phyloP scores from a whole-genome alignment of 1,284 basidiomycete genomes.

The Ustilago xerochloae region DNA sequence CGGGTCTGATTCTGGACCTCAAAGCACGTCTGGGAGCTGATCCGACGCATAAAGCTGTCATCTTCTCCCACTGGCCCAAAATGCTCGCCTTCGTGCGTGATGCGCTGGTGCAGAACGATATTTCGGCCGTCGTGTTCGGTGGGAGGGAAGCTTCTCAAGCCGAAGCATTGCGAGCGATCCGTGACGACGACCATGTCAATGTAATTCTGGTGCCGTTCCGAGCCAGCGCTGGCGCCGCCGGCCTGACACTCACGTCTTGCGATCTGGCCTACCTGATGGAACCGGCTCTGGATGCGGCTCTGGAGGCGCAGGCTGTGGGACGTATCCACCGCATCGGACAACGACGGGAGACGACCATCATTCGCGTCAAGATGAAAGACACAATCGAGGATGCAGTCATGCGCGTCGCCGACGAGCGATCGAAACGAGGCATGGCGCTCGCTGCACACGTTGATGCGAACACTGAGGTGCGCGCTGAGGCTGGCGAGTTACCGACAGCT shows the following conservation, averaged over 20 bases:
- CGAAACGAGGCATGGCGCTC: conserved; percentile 34
- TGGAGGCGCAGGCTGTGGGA: conserved; percentile 50
- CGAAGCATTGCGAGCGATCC: conserved; percentile 45
- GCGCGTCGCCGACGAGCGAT: conserved; percentile 46
- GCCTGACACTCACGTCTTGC: conserved; percentile 52
- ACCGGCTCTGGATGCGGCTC: conserved; percentile 45
- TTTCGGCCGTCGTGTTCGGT: conserved; percentile 37
- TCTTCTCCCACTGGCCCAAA: conserved; percentile 55
- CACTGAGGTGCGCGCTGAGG: not conserved
- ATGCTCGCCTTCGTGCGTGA: conserved; percentile 44
- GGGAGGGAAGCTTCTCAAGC: conserved; percentile 35
- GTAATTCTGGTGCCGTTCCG: conserved; percentile 51
- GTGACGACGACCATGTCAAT: conserved; percentile 38
- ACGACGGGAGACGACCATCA: conserved; percentile 35
- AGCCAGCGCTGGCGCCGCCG: conserved; percentile 54
- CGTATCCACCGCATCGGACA: conserved; percentile 55
- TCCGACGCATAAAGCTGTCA: conserved; percentile 46
- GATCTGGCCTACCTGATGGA: conserved; percentile 53
- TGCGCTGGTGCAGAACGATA: conserved; percentile 39
- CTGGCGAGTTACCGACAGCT: not conserved
- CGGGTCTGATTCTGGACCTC: conserved; percentile 46
- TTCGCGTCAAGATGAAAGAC: conserved; percentile 53
- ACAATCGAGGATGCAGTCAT: conserved; percentile 54
- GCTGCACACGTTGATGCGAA: conserved; percentile 15
- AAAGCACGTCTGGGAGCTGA: conserved; percentile 26